Evolutionary conservation across 139 green algal genomes (phyloP).

Genomic region (Chlamydomonas asymmetrica): DNA sequence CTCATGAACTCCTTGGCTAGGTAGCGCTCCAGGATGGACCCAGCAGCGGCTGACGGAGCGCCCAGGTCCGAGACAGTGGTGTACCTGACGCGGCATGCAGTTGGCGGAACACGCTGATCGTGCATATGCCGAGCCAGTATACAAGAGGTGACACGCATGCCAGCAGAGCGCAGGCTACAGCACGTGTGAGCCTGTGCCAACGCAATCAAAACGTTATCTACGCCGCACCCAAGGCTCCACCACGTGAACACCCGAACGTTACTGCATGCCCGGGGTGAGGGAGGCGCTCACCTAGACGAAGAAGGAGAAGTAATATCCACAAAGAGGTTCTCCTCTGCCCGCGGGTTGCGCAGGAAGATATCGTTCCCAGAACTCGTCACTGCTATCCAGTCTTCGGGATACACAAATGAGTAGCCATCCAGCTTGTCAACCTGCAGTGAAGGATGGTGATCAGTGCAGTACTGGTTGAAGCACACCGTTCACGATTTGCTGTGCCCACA

Average conservation of each 20-base stretch:
- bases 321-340: constrained; percentile 91
- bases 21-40: constrained; percentile 70
- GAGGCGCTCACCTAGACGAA: constrained; percentile 45
- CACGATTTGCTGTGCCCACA: no score
- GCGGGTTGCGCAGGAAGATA: constrained; percentile 85
- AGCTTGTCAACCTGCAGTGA: constrained; percentile 83
- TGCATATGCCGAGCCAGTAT: no score
- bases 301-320: constrained; percentile 90
- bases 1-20: constrained; percentile 95
- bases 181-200: not conserved
- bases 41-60: constrained; percentile 73
- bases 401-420: constrained; percentile 87
- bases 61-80: constrained; percentile 77
- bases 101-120: no score
- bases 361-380: constrained; percentile 88
- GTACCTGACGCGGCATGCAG: constrained; percentile 69
- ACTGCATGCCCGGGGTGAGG: no score
- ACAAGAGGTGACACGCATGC: not conserved
- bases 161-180: not conserved
- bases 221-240: not conserved
- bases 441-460: no score
- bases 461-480: no score
- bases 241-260: no score
- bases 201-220: not conserved
- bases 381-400: constrained; percentile 69